These are phyloP conservation scores for Conidiobolus incongruus DNA, from an alignment of 371 early-diverging fungal species.

Conservation along the genomic window DNA sequence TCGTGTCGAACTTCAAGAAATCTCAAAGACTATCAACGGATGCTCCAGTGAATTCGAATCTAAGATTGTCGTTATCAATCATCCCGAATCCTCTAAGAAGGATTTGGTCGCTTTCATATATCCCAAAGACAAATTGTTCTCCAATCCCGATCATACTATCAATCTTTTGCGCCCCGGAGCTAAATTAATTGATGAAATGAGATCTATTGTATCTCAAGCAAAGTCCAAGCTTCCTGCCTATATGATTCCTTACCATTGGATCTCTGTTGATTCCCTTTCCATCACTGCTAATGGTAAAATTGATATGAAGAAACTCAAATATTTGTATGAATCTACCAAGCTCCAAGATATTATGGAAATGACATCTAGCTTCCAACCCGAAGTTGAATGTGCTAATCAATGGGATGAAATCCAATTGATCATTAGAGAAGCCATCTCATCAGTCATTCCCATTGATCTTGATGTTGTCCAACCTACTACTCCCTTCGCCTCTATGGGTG, in stretches of 20 bases:
- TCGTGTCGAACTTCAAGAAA: slow-evolving; percentile 9
- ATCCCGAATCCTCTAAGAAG: neutral
- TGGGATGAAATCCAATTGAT: neutral
- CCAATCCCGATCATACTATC: neutral
- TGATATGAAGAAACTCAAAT: neutral
- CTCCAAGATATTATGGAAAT: neutral
- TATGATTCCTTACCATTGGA: neutral
- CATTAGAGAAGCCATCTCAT: neutral
- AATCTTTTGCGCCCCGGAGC: no score
- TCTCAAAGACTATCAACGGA: slow-evolving; percentile 4
- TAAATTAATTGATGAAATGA: neutral
- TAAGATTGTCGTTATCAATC: neutral
- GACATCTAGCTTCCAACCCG: neutral
- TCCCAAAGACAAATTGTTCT: neutral
- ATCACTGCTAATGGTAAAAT: neutral
- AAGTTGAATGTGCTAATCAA: neutral
- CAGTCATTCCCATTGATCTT: neutral
- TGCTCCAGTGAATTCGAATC: neutral
- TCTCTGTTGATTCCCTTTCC: neutral
- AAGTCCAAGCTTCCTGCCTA: neutral
- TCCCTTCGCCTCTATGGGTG: no score
- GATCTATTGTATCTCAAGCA: no score
- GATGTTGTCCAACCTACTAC: neutral
- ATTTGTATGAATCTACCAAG: neutral
- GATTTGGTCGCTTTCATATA: neutral